Evolutionary conservation across 139 green algal species (phyloP).

Genomic region (Astrephomene gubernaculifera): DNA sequence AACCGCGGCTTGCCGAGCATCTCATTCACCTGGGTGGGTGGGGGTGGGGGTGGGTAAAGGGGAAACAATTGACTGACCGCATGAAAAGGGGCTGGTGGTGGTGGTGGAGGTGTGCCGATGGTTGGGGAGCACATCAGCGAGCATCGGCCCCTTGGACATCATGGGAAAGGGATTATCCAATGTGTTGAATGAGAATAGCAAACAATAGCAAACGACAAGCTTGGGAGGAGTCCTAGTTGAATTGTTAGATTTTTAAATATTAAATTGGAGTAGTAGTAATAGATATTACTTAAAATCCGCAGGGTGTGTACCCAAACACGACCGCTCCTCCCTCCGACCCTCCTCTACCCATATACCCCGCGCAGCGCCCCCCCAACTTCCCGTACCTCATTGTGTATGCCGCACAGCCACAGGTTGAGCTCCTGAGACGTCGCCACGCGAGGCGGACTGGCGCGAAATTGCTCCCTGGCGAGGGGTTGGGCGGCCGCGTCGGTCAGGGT

Average conservation of each 20-base stretch:
- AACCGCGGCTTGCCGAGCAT: conserved; percentile 71
- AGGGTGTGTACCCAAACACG: too few relatives aligned
- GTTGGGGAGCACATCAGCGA: not conserved
- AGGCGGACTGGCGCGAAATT: conserved; percentile 49
- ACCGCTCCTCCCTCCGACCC: too few relatives aligned
- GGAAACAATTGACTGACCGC: too few relatives aligned
- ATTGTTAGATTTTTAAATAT: too few relatives aligned
- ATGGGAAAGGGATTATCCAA: too few relatives aligned
- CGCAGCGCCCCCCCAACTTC: not conserved
- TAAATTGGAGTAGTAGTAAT: too few relatives aligned
- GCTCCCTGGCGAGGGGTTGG: conserved; percentile 25
- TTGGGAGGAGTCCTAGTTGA: too few relatives aligned
- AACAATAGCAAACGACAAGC: too few relatives aligned
- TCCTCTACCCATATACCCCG: not conserved
- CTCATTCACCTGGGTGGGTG: conserved; percentile 60
- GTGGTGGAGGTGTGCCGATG: not conserved
- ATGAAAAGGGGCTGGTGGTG: not conserved
- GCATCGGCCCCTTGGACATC: too few relatives aligned
- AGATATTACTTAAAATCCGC: too few relatives aligned
- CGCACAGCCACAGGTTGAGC: conserved; percentile 63
- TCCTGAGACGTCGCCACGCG: conserved; percentile 22
- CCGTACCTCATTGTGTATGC: conserved; percentile 62
- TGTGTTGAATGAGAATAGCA: too few relatives aligned
- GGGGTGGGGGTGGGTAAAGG: not conserved
- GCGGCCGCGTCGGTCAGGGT: not conserved